phyloP scores from a whole-genome alignment of 108 stramenopile genomes.

The Cyclotella atomus region DNA sequence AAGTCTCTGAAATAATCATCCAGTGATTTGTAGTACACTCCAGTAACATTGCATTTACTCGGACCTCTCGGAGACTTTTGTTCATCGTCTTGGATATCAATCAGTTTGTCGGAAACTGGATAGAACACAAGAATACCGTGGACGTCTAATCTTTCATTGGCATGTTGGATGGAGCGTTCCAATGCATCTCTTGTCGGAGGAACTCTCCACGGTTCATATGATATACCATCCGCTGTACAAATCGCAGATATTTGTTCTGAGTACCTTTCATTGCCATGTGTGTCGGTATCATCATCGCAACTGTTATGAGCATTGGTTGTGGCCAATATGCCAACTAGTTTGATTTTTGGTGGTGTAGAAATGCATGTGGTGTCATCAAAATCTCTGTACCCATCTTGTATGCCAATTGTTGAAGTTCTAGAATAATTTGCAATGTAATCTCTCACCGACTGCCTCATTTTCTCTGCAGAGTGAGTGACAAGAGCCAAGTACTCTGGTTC shows the following conservation, averaged over 20 bases:
- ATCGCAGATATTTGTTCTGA: constrained; percentile 82
- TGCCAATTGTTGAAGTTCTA: not conserved
- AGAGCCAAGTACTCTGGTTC: constrained; percentile 37
- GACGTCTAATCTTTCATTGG: constrained; percentile 71
- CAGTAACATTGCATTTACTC: constrained; percentile 59
- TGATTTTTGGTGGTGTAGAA: constrained; percentile 30
- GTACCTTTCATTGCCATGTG: constrained; percentile 58
- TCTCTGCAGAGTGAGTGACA: constrained; percentile 56
- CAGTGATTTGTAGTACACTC: constrained; percentile 80
- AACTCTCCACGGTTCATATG: constrained; percentile 73
- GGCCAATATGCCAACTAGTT: constrained; percentile 68
- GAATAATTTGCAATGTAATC: constrained; percentile 42
- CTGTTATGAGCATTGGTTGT: constrained; percentile 12
- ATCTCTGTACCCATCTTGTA: not conserved
- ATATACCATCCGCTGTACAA: constrained; percentile 83
- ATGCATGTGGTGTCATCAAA: not conserved
- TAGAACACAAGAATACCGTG: constrained; percentile 96
- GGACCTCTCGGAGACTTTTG: constrained; percentile 44
- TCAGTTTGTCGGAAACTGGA: constrained; percentile 79
- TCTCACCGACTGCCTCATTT: constrained; percentile 51
- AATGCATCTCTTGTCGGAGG: constrained; percentile 50
- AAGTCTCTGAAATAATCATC: constrained; percentile 93
- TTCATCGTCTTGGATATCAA: not conserved
- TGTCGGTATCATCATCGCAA: constrained; percentile 1
- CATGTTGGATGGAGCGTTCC: constrained; percentile 57